Conservation (phyloP, 768 basidiomycete genomes). For the Flagelloscypha sp. region DNA sequence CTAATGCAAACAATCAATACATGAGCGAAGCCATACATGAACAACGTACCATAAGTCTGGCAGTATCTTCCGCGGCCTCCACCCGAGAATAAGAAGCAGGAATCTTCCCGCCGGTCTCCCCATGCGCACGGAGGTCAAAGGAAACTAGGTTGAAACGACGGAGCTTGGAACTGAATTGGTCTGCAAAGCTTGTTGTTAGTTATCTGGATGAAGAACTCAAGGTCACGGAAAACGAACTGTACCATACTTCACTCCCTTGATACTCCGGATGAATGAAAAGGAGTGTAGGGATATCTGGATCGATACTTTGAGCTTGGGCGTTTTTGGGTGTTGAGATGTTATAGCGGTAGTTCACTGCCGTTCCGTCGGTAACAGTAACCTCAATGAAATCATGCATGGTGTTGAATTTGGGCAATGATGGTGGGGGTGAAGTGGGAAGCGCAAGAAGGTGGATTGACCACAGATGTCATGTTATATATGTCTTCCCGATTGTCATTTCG, state of each 20-base stretch:
- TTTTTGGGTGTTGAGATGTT: conserved; percentile 6
- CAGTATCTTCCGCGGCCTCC: conserved; percentile 21
- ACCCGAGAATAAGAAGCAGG: conserved; percentile 12
- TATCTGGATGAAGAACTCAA: neutral
- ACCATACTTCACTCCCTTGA: neutral
- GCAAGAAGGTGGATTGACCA: too few species aligned
- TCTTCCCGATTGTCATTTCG: too few species aligned
- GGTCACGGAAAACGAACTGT: conserved; percentile 6
- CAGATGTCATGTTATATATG: too few species aligned
- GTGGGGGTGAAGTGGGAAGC: too few species aligned
- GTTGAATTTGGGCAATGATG: too few species aligned
- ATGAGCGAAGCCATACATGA: neutral
- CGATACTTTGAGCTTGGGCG: conserved; percentile 3
- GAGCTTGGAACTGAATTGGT: conserved; percentile 18
- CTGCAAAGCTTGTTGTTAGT: conserved; percentile 6
- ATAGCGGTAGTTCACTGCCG: conserved; percentile 19
- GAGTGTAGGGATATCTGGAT: conserved; percentile 4
- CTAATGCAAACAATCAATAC: conserved; percentile 11
- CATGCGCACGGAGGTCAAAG: conserved; percentile 19
- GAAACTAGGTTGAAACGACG: conserved; percentile 22
- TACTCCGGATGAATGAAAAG: conserved; percentile 6
- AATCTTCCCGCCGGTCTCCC: conserved; percentile 16
- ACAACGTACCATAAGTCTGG: conserved; percentile 19
- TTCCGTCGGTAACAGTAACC: too few species aligned
- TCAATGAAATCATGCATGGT: too few species aligned